These are phyloP conservation scores for Aphanoascus verrucosus DNA, from an alignment of 2,329 filamentous ascomycete species.

Conservation along the genomic window DNA sequence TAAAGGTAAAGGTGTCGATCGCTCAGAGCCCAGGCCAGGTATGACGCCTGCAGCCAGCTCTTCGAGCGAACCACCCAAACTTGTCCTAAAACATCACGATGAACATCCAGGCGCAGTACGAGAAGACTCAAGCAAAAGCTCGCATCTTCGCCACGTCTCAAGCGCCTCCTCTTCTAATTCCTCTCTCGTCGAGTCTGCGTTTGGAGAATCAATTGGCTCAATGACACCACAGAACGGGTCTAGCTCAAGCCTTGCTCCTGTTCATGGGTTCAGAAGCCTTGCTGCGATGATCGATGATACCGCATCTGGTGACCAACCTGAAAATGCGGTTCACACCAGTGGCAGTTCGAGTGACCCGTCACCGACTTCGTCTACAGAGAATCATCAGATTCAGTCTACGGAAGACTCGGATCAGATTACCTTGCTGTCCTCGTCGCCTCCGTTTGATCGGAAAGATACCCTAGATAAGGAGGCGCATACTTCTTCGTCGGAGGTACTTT, in stretches of 20 bases:
- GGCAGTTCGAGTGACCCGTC: slow-evolving; percentile 1
- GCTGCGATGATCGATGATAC: slow-evolving; percentile 70
- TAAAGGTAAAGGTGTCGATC: slow-evolving; percentile 64
- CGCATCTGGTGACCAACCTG: slow-evolving; percentile 37
- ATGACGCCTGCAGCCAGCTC: neutral
- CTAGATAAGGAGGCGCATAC: slow-evolving; percentile 12
- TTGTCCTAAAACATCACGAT: neutral
- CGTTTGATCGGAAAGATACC: slow-evolving; percentile 2
- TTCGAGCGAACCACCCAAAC: slow-evolving; percentile 20
- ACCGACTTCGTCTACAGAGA: neutral
- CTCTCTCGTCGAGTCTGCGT: slow-evolving; percentile 56
- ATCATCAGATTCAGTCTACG: neutral
- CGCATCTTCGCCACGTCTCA: slow-evolving; percentile 71
- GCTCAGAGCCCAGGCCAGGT: slow-evolving; percentile 27
- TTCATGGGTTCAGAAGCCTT: slow-evolving; percentile 86
- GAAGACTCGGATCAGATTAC: neutral
- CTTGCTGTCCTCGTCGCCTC: neutral
- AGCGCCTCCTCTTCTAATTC: slow-evolving; percentile 77
- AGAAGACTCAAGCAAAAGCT: slow-evolving; percentile 50
- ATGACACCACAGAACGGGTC: slow-evolving; percentile 43
- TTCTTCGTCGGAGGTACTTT: slow-evolving; percentile 10
- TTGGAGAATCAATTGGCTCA: slow-evolving; percentile 33
- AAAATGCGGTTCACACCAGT: slow-evolving; percentile 17
- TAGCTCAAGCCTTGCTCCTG: slow-evolving; percentile 53
- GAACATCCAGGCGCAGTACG: neutral